These are phyloP conservation scores for Oemleria cerasiformis DNA, from an alignment of 306 rosid species.

Conservation along the genomic window DNA sequence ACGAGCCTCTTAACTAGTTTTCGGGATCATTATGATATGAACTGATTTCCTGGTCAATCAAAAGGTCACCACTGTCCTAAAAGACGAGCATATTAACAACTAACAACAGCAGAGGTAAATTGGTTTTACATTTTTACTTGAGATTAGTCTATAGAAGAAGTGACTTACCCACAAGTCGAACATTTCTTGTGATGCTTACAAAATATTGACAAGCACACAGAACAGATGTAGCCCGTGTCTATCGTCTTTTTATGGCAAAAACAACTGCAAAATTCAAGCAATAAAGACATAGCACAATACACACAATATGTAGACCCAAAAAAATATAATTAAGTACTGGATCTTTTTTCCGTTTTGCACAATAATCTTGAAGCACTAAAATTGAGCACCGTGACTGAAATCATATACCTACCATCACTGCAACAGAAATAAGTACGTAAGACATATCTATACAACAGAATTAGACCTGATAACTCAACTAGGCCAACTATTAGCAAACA, in stretches of 20 bases:
- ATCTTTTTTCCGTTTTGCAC: background rate
- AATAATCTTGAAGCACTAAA: background rate
- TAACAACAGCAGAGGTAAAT: background rate
- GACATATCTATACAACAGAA: background rate
- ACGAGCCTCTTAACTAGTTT: too few species aligned
- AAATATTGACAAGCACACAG: slow-evolving; percentile 95
- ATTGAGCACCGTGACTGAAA: background rate
- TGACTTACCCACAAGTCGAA: slow-evolving; percentile 93
- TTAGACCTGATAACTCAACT: background rate
- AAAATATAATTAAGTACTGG: background rate
- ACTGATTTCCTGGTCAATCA: background rate
- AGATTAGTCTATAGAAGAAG: background rate
- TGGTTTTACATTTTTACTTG: too few species aligned
- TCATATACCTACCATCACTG: background rate
- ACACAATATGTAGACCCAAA: background rate
- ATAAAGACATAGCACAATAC: background rate
- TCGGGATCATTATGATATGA: background rate
- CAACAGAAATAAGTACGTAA: background rate
- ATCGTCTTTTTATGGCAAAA: slow-evolving; percentile 98
- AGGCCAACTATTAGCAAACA: background rate
- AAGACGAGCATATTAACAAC: background rate
- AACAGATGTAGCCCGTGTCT: slow-evolving; percentile 92
- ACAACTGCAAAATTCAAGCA: slow-evolving; percentile 64
- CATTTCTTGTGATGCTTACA: slow-evolving; percentile 95
- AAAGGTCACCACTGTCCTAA: background rate